Percentiles rank a stretch among this genome's conserved stretches.
Conservation (phyloP, 495 filamentous ascomycete species). For the Saxispiralis lemnorum region DNA sequence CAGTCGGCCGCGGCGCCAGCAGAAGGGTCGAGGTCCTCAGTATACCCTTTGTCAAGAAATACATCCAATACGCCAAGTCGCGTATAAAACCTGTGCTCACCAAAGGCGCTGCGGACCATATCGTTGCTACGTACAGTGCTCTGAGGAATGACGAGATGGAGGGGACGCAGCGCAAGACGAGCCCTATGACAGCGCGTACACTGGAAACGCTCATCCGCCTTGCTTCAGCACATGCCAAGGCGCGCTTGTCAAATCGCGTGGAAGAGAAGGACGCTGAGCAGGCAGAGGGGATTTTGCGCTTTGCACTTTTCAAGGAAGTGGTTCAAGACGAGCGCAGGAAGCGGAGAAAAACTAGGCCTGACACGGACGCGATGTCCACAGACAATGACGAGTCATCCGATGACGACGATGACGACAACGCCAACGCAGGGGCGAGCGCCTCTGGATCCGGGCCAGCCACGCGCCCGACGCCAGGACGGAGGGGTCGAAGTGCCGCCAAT, state of each 20-base stretch:
- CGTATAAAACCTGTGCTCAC: slow-evolving; percentile 82
- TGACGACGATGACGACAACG: slow-evolving; percentile 33
- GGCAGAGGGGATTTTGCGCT: slow-evolving; percentile 79
- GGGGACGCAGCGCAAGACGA: slow-evolving; percentile 81
- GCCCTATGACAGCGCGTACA: slow-evolving; percentile 90
- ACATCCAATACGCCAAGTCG: slow-evolving; percentile 94
- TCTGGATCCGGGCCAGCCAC: slow-evolving; percentile 5
- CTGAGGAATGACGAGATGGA: slow-evolving; percentile 92
- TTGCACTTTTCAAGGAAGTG: slow-evolving; percentile 96
- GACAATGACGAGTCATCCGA: slow-evolving; percentile 27
- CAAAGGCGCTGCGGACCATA: slow-evolving; percentile 81
- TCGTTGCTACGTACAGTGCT: slow-evolving; percentile 80
- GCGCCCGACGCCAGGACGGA: slow-evolving; percentile 3
- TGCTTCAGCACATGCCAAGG: slow-evolving; percentile 88
- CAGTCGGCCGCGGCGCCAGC: slow-evolving; percentile 48
- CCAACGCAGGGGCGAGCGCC: neutral
- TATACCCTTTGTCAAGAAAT: slow-evolving; percentile 99
- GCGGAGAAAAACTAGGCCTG: slow-evolving; percentile 35
- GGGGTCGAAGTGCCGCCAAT: slow-evolving; percentile 6
- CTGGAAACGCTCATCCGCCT: slow-evolving; percentile 95
- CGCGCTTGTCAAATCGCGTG: slow-evolving; percentile 77
- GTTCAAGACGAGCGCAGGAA: slow-evolving; percentile 73
- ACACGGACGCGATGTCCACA: slow-evolving; percentile 23
- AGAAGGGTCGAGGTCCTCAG: slow-evolving; percentile 81
- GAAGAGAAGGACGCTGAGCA: slow-evolving; percentile 78